phyloP scores from a whole-genome alignment of 2,329 filamentous ascomycete genomes.

The Pyrenophora graminea region DNA sequence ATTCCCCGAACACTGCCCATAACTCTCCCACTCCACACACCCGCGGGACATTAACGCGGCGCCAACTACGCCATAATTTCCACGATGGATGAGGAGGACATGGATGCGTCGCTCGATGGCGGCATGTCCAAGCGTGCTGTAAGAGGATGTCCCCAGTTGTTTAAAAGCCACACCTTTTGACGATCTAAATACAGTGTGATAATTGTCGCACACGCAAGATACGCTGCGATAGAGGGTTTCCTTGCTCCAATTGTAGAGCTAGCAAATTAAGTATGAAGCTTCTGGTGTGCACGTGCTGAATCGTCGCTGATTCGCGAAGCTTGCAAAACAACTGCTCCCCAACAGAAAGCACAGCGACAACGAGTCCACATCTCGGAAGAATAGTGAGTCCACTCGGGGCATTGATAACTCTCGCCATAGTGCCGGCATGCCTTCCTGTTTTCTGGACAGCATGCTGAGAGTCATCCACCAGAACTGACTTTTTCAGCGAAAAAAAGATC shows the following conservation, averaged over 20 bases:
- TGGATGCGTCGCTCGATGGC: slow-evolving; percentile 36
- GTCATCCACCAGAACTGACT: slow-evolving; percentile 10
- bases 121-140: slow-evolving; percentile 38
- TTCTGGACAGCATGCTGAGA: too few species aligned
- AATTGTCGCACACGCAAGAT: slow-evolving; percentile 43
- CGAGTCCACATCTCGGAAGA: slow-evolving; percentile 45
- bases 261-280: slow-evolving; percentile 40
- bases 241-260: slow-evolving; percentile 45
- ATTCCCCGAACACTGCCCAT: slow-evolving; percentile 12
- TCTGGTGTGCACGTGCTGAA: background rate
- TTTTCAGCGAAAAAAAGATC: slow-evolving; percentile 56
- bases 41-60: slow-evolving; percentile 19
- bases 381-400: slow-evolving; percentile 34
- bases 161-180: slow-evolving; percentile 4
- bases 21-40: slow-evolving; percentile 21
- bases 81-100: slow-evolving; percentile 38
- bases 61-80: slow-evolving; percentile 10
- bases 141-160: slow-evolving; percentile 3
- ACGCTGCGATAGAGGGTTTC: slow-evolving; percentile 38
- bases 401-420: background rate
- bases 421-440: too few species aligned
- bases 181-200: slow-evolving; percentile 34
- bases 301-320: slow-evolving; percentile 23
- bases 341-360: slow-evolving; percentile 39
- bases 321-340: slow-evolving; percentile 40